Base-by-base conservation (phyloP, 768 basidiomycete species). In the Lactifluus hygrophoroides region DNA sequence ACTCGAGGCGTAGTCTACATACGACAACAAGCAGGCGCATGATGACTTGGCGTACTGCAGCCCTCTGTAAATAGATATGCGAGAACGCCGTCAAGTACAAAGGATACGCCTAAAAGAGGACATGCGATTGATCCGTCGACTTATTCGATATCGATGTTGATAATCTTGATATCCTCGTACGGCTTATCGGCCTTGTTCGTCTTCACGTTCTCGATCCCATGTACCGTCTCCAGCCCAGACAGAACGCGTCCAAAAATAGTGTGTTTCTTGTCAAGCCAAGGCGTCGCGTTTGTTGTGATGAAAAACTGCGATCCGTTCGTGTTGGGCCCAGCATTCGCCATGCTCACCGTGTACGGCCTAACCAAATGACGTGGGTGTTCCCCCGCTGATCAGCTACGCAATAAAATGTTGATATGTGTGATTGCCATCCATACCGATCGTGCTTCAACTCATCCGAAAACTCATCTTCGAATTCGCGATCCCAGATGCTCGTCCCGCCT, bases 261-360 rank as follows among this genome's bases (percentile, higher is more conserved):
- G 68, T 90, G 86, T 65, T 90, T 92, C 71, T 82, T 86, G 72
- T 96, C 92, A 61, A 95, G 74, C 92, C 92, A 95, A 7, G 93
- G 90, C 8, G 90, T 91, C 7, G 94, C 87, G 2, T 86, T 94
- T 5, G 94, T 96, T 8, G 94, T 97, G 69, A 98, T 92, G 75
- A 97, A 99, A 77, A 97, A 99, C 68, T 99, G 95, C 2, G 90
- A 94, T 0, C 94, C 95, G 69, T 97, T 97, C 35, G 94, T 96
- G 45, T 73, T 74, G 7, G 90, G 85, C 4, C 94, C 94, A 5
- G 89, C 90, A 66, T 94, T 94, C 8, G 92, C 92, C 94, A 96
- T 95, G 67, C 90, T 93, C 56, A 97, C 78, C 3, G 90, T 95
- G 69, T 97, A 98, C 0, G 96, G 95, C 54, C 91, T 93, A 61